phyloP scores from a whole-genome alignment of 2,329 filamentous ascomycete species.

The Ophiocordyceps sinensis region DNA sequence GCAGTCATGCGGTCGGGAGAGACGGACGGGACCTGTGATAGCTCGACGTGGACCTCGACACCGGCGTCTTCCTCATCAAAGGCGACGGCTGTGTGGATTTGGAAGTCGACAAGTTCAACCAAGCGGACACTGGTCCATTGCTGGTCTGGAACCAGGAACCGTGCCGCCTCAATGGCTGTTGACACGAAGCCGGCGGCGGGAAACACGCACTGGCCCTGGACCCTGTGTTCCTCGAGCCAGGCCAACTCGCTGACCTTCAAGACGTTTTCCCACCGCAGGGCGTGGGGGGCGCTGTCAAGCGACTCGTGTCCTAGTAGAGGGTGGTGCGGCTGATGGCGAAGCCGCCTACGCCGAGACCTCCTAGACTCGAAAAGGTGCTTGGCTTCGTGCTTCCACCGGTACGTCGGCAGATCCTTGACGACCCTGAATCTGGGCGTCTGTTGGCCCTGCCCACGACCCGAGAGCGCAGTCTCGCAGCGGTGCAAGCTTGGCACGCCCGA shows the following conservation, averaged over 20 bases:
- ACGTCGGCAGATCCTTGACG: neutral
- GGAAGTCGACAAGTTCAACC: constrained; percentile 1
- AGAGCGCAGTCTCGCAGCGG: neutral
- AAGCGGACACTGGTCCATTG: neutral
- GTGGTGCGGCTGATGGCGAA: neutral
- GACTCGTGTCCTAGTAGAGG: neutral
- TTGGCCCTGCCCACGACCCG: neutral
- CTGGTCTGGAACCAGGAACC: neutral
- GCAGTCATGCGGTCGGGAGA: neutral
- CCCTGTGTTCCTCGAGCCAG: constrained; percentile 25
- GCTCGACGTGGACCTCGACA: constrained; percentile 5
- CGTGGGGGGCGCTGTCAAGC: neutral
- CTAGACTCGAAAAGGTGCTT: neutral
- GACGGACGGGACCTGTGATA: neutral
- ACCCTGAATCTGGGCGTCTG: neutral
- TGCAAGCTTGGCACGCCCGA: neutral
- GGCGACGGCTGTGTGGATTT: constrained; percentile 6
- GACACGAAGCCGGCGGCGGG: constrained; percentile 20
- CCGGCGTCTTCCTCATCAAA: constrained; percentile 4
- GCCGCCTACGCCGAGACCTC: neutral
- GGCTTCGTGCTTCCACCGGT: constrained; percentile 1
- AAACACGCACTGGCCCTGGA: constrained; percentile 27
- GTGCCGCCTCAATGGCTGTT: constrained; percentile 16
- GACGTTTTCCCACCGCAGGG: constrained; percentile 7
- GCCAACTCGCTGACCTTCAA: constrained; percentile 9